Conservation (phyloP, 352 stramenopile genomes). For the Phytophthora hybrid region DNA sequence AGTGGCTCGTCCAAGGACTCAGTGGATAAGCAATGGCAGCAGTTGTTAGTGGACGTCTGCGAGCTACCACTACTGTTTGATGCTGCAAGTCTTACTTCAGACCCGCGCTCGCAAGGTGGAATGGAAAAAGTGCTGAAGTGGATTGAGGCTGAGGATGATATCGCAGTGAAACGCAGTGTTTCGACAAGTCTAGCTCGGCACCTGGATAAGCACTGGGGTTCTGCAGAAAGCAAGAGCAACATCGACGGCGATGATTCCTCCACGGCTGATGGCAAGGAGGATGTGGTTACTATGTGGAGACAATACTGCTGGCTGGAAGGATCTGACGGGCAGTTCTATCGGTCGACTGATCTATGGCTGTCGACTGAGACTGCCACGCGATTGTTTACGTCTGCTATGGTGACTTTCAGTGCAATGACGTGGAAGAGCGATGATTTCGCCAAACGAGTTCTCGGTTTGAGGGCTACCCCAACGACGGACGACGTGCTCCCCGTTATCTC, state of each 20-base stretch:
- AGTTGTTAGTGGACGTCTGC: conserved; percentile 57
- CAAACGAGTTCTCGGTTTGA: conserved; percentile 53
- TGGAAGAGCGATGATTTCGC: conserved; percentile 54
- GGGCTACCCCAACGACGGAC: conserved; percentile 39
- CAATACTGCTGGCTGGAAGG: conserved; percentile 49
- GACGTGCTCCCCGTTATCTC: conserved; percentile 60
- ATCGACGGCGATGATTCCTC: neutral
- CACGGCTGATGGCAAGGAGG: conserved; percentile 21
- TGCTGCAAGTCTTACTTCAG: conserved; percentile 15
- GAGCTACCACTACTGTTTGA: conserved; percentile 51
- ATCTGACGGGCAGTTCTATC: conserved; percentile 50
- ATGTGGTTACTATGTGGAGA: conserved; percentile 32
- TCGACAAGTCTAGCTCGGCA: conserved; percentile 55
- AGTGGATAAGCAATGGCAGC: conserved; percentile 36
- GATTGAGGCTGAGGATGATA: conserved; percentile 52
- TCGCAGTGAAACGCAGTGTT: conserved; percentile 42
- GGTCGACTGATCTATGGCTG: conserved; percentile 58
- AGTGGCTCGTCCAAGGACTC: conserved; percentile 2
- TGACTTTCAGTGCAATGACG: conserved; percentile 47
- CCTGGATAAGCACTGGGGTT: conserved; percentile 56
- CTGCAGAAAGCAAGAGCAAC: neutral
- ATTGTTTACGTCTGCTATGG: conserved; percentile 57
- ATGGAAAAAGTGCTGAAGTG: conserved; percentile 53
- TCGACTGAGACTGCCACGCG: conserved; percentile 36
- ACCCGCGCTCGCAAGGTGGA: conserved; percentile 29